These are phyloP conservation scores for Talaromyces nanjingensis DNA, from an alignment of 495 filamentous ascomycete species.

Conservation along the genomic window DNA sequence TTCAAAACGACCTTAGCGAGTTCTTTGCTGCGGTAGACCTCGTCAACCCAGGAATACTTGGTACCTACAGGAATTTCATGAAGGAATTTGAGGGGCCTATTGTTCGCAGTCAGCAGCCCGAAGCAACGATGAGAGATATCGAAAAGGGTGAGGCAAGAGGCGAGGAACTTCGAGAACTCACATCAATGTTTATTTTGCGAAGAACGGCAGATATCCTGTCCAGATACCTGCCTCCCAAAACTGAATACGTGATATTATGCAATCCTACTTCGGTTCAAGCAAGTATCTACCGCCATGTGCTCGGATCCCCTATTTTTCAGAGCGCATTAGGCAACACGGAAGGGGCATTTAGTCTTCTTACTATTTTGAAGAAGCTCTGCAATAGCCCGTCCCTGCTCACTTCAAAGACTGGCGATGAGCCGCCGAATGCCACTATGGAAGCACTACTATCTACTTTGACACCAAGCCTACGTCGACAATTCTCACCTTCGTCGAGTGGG, in stretches of 20 bases:
- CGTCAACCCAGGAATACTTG: conserved; percentile 69
- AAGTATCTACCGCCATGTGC: conserved; percentile 60
- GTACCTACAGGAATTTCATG: conserved; percentile 61
- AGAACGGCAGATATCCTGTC: conserved; percentile 69
- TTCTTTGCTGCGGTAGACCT: conserved; percentile 77
- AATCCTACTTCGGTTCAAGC: conserved; percentile 63
- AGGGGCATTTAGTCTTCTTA: conserved; percentile 68
- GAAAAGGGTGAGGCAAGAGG: conserved; percentile 67
- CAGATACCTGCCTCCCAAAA: conserved; percentile 69
- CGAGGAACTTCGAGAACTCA: conserved; percentile 61
- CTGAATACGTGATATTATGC: conserved; percentile 73
- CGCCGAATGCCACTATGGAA: conserved; percentile 32
- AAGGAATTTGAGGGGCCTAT: conserved; percentile 70
- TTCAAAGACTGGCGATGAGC: conserved; percentile 29
- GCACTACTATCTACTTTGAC: conserved; percentile 54
- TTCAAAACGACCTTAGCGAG: conserved; percentile 75
- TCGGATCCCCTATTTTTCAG: conserved; percentile 63
- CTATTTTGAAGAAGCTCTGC: conserved; percentile 74
- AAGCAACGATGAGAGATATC: conserved; percentile 55
- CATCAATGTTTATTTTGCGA: conserved; percentile 67
- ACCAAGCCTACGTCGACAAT: conserved; percentile 47
- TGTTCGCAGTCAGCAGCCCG: conserved; percentile 64
- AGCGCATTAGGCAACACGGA: conserved; percentile 59
- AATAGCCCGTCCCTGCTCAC: conserved; percentile 67
- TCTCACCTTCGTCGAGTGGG: conserved; percentile 52